These are phyloP conservation scores for Gleditsia sinensis DNA, from an alignment of 306 rosid genomes.

Conservation along the genomic window DNA sequence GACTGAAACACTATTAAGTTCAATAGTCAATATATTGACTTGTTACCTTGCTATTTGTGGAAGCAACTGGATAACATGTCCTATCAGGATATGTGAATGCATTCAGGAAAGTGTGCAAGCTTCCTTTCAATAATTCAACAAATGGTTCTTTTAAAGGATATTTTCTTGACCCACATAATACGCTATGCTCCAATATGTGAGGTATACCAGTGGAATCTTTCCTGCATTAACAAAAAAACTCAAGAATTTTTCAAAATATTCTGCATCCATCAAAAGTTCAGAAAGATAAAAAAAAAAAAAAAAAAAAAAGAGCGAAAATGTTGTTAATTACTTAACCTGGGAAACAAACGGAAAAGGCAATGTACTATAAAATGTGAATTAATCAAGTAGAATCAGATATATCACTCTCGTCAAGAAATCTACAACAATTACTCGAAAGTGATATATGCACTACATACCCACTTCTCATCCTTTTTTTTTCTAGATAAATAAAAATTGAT, in stretches of 20 bases:
- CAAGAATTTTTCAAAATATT: slow-evolving; percentile 6
- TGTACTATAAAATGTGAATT: background rate
- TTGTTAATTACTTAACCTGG: too few species aligned
- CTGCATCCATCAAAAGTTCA: background rate
- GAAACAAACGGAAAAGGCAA: background rate
- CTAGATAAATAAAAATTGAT: background rate
- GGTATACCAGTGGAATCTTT: slow-evolving; percentile 97
- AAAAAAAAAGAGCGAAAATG: background rate
- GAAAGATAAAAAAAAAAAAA: too few species aligned
- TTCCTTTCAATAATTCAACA: slow-evolving; percentile 91
- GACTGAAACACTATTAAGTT: slow-evolving; percentile 4
- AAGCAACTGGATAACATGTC: slow-evolving; percentile 97
- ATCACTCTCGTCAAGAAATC: background rate
- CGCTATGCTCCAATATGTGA: slow-evolving; percentile 97
- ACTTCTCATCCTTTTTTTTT: background rate
- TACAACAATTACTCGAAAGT: background rate
- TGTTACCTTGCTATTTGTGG: slow-evolving; percentile 83
- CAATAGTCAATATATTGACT: background rate
- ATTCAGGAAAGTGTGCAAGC: slow-evolving; percentile 89
- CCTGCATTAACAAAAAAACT: slow-evolving; percentile 43
- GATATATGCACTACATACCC: background rate
- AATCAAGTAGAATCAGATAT: background rate
- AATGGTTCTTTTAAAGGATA: slow-evolving; percentile 96
- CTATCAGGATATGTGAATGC: slow-evolving; percentile 98
- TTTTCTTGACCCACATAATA: slow-evolving; percentile 90